Evolutionary conservation across 176 grass and related monocot species (phyloP).

Genomic region (Typha latifolia): DNA sequence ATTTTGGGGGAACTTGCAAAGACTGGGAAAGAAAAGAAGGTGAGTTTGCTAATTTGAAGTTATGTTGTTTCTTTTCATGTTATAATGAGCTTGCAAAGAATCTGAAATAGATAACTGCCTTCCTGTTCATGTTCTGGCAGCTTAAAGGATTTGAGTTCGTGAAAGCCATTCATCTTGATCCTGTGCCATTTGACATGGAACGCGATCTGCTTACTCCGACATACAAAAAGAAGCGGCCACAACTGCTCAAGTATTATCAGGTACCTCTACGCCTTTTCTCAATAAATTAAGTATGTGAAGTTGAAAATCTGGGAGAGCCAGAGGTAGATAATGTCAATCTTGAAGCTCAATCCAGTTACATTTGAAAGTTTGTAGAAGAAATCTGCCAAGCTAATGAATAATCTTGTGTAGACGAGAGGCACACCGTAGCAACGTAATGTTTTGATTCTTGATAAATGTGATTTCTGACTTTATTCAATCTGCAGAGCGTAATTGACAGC

Average conservation of each 20-base stretch:
- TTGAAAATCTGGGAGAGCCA: too few relatives aligned
- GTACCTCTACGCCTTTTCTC: conserved; percentile 21
- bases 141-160: conserved; percentile 87
- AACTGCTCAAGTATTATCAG: conserved; percentile 82
- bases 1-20: conserved; percentile 55
- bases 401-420: too few relatives aligned
- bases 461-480: conserved; percentile 2
- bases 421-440: not conserved
- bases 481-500: conserved; percentile 47
- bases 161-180: conserved; percentile 62
- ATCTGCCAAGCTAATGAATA: too few relatives aligned
- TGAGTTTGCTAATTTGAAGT: conserved; percentile 20
- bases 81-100: not conserved
- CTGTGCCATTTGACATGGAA: conserved; percentile 70
- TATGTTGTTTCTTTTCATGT: conserved; percentile 1
- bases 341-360: too few relatives aligned
- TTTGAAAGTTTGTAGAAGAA: too few relatives aligned
- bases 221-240: conserved; percentile 77
- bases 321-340: too few relatives aligned
- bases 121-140: conserved; percentile 22
- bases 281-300: not conserved
- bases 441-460: not conserved
- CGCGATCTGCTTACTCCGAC: conserved; percentile 85
- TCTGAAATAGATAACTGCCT: not conserved
- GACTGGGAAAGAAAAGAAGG: conserved; percentile 75